Conservation (phyloP, 768 basidiomycete species). For the Pleurotus platypus region DNA sequence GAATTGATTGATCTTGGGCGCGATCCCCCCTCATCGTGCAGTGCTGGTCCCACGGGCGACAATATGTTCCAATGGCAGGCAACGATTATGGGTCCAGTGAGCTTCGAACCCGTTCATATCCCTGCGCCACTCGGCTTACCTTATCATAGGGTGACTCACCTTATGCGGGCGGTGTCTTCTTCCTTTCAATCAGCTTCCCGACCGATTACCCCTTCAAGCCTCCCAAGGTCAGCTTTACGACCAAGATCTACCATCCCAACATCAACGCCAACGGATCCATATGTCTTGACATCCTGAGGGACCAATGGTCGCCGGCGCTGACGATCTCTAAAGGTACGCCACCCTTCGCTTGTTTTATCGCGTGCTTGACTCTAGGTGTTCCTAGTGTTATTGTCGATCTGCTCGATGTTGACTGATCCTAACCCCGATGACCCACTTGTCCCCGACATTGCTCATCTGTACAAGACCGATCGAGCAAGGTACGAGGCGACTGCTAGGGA, state of each 20-base stretch:
- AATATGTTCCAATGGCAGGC: constrained; percentile 99
- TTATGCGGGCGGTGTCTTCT: constrained; percentile 98
- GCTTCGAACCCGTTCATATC: constrained; percentile 26
- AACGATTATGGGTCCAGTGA: constrained; percentile 98
- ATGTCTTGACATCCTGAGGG: constrained; percentile 96
- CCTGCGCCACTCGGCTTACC: constrained; percentile 12
- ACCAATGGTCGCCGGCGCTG: constrained; percentile 98
- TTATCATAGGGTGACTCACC: constrained; percentile 85
- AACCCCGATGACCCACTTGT: constrained; percentile 99
- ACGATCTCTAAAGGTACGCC: constrained; percentile 94
- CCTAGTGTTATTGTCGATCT: constrained; percentile 92
- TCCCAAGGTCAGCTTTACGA: constrained; percentile 99
- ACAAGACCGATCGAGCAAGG: constrained; percentile 97
- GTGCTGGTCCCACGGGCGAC: constrained; percentile 95
- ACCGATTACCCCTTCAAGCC: constrained; percentile 99
- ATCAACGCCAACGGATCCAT: constrained; percentile 99
- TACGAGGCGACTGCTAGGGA: constrained; percentile 98
- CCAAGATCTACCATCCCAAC: constrained; percentile 99
- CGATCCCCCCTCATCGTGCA: constrained; percentile 99
- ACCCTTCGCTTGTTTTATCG: not conserved
- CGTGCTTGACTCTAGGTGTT: not conserved
- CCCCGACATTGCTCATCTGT: constrained; percentile 96
- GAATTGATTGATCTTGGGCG: constrained; percentile 99
- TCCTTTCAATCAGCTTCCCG: constrained; percentile 91
- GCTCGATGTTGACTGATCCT: constrained; percentile 98